Percentiles rank a stretch among this genome's conserved stretches.
These are phyloP conservation scores for Trichoderma brevicompactum DNA, from an alignment of 2,329 filamentous ascomycete species.

Conservation along the genomic window DNA sequence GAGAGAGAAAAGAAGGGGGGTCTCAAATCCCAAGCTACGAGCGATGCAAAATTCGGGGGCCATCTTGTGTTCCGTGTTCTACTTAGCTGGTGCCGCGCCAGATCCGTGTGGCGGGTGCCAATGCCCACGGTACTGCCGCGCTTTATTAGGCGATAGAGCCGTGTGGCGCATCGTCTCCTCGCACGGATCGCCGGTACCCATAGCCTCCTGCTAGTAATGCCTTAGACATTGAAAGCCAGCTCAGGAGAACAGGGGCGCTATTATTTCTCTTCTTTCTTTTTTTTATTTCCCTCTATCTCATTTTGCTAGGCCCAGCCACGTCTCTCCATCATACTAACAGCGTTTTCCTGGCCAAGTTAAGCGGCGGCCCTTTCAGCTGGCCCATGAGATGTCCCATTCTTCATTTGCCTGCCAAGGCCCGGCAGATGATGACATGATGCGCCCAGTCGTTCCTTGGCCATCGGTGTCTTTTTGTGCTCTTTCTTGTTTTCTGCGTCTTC, in stretches of 20 bases:
- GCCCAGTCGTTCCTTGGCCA: not conserved
- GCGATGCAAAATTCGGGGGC: constrained; percentile 6
- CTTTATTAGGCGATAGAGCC: not conserved
- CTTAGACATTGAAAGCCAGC: constrained; percentile 7
- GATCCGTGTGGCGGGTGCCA: constrained; percentile 21
- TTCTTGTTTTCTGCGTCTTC: not conserved
- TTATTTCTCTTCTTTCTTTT: not conserved
- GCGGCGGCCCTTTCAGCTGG: constrained; percentile 9
- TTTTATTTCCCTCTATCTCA: not conserved
- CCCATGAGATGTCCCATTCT: not conserved
- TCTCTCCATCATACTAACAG: not conserved
- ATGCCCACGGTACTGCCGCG: constrained; percentile 19
- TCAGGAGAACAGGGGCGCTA: not conserved
- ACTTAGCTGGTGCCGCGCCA: constrained; percentile 11
- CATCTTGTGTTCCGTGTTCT: constrained; percentile 10
- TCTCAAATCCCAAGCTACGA: not conserved
- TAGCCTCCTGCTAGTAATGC: too few relatives aligned
- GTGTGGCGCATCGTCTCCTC: constrained; percentile 27
- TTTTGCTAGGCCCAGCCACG: not conserved
- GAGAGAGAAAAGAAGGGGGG: constrained; percentile 3
- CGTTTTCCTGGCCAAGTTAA: not conserved
- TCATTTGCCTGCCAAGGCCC: constrained; percentile 8
- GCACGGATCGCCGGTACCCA: constrained; percentile 9
- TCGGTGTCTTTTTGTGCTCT: not conserved
- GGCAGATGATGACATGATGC: constrained; percentile 6